These are phyloP conservation scores for Cystoisospora suis DNA, from an alignment of 169 alveolate species.

Conservation along the genomic window DNA sequence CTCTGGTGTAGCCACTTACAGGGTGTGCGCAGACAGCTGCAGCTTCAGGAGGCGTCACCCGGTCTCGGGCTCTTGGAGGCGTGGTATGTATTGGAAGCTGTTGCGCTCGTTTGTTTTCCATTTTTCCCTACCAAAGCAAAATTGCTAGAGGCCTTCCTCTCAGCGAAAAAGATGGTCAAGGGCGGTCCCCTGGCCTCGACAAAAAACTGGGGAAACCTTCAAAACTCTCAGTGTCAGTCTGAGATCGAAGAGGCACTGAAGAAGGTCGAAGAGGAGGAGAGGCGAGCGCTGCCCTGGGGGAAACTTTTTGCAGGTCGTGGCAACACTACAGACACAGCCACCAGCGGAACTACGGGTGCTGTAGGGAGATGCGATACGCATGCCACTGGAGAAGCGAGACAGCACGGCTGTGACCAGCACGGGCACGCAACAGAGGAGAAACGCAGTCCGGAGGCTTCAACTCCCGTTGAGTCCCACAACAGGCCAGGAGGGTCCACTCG, in stretches of 20 bases:
- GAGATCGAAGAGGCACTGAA: not conserved
- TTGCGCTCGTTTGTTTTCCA: conserved; percentile 40
- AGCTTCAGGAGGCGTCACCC: conserved; percentile 35
- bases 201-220: not conserved
- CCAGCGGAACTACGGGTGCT: no score
- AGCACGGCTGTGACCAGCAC: no score
- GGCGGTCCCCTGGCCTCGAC: not conserved
- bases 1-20: conserved; percentile 41
- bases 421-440: no score
- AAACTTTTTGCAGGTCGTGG: no score
- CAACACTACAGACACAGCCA: no score
- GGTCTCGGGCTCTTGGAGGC: conserved; percentile 55
- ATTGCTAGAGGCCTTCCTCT: conserved; percentile 29
- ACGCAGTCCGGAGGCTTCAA: no score
- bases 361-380: no score
- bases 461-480: no score
- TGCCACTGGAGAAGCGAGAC: no score
- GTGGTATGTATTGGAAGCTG: not conserved
- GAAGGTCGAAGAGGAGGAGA: conserved; percentile 29
- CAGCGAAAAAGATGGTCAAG: not conserved
- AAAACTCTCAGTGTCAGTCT: not conserved
- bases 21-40: conserved; percentile 52
- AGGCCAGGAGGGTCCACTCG: no score
- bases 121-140: conserved; percentile 37
- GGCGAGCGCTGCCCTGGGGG: not conserved